Base-by-base conservation (phyloP, 2,329 filamentous ascomycete genomes). In the Fusarium subtropicale region DNA sequence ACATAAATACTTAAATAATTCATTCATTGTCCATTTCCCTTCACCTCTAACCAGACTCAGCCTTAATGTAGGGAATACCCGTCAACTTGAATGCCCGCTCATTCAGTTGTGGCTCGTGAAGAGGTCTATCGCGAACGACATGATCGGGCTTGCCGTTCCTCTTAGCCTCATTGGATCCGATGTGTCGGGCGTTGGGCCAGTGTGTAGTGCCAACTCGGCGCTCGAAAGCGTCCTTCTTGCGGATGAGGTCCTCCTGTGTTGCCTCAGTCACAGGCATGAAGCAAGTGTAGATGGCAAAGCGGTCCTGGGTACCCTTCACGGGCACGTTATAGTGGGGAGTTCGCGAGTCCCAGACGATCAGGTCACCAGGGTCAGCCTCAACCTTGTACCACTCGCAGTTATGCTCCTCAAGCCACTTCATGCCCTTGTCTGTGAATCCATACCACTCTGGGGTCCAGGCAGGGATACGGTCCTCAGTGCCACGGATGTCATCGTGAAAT, bases 241-340 rank as follows among this genome's bases (percentile, higher is more conserved):
- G 73, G 4, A 77, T 28, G 7, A 84, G 74, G 28, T 82, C 80
- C 31, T 81, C 81, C 55, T 72, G 70, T 4, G 70, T 46, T 12
- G 67, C 70, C 16, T 72, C 60, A 13, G 60, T 39, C 1, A 62
- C 69, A 1, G 70, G 69, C 70, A 72, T 69, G 51, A 64, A 72
- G 51, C 70, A 72, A 8, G 69, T 72, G 80, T 78, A n/a, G 64
- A 79, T 18, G 72, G 81, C 39, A 77, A 78, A 7, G 71, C 71
- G 24, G 77, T 82, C 6, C 77, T 81, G 79, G 79, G 81, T 59
- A 0, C 73, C 71, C 20, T 69, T 75, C 0, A 80, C 76, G 0
- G 77, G 74, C 3, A 82, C 73, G 31, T 83, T 82, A 59, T 82
- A 83, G 66, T 83, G 81, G 8, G 80, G 79, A 5, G 79, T 78